Base-by-base conservation (phyloP, 495 filamentous ascomycete species). In the Penicillium simplicissimum region DNA sequence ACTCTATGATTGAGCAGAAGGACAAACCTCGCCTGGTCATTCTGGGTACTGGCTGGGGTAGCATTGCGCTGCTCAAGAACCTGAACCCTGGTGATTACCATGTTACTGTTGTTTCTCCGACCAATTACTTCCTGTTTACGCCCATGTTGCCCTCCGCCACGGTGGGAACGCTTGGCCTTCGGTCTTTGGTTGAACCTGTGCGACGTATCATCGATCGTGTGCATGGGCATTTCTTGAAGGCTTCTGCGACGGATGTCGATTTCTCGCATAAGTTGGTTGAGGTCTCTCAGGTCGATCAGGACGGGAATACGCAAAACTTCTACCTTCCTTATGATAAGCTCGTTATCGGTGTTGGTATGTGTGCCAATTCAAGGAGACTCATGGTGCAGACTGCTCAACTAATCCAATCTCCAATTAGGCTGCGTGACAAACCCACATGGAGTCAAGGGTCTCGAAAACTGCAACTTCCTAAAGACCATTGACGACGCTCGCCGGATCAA, bases 261-360 rank as follows among this genome's bases (percentile, higher is more conserved):
- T 95, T 98, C 67, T 93, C 91, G 0, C 82, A 89, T 63, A 96
- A 96, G 69, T 74, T 99, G 53, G 87, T 99, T 2, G 96, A 99
- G 74, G 80, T 97, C 6, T 84, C 87, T 1, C 90, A 96, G 67
- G 79, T 78, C 7, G 87, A 91, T 61, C 74, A 82, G n/a, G 76
- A 80, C 60, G 95, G 95, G 10, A 76, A 89, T 48, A 84, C 85
- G 67, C 79, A 86, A 60, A 79, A 84, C 40, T 98, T 99, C 76
- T 99, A 99, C 79, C 77, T 99, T 1, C 96, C 96, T 0, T 99
- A 99, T 67, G 96, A 99, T 71, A 99, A 99, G 79, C 81, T 99
- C n/a, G 92, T 99, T 19, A 81, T 99, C 67, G 93, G 87, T 58
- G 93, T 97, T 57, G 95, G 87, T 88, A 76, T 60, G 84, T 67